Evolutionary conservation across 1,139 yeast genomes (phyloP).

Genomic region (Hyphopichia fennica): DNA sequence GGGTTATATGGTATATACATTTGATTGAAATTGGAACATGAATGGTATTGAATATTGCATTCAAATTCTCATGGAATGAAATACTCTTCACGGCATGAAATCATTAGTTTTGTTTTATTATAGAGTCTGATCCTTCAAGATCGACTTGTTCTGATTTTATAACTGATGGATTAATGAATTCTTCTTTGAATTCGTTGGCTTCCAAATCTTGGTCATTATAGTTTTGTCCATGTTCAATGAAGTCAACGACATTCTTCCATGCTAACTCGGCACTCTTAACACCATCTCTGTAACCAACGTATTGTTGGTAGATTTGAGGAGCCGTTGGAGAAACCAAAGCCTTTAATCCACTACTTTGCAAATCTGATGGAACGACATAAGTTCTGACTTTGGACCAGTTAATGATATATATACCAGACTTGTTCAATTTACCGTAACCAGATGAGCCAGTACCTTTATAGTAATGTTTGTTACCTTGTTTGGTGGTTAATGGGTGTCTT

Average conservation of each 20-base stretch:
- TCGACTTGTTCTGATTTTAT: constrained; percentile 6
- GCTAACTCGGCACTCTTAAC: constrained; percentile 75
- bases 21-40: too few relatives aligned
- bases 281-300: constrained; percentile 68
- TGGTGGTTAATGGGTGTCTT: constrained; percentile 83
- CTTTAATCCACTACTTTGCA: constrained; percentile 48
- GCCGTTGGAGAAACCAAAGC: constrained; percentile 73
- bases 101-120: background rate
- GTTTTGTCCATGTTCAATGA: constrained; percentile 67
- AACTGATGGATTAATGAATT: constrained; percentile 32
- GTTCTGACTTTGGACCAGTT: constrained; percentile 89
- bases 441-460: constrained; percentile 96
- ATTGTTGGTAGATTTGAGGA: constrained; percentile 69
- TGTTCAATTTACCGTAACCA: constrained; percentile 83
- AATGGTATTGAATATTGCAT: too few relatives aligned
- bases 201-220: constrained; percentile 42
- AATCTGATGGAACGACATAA: constrained; percentile 73
- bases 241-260: constrained; percentile 70
- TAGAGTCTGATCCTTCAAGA: background rate
- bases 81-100: too few relatives aligned
- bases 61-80: too few relatives aligned
- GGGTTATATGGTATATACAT: too few relatives aligned
- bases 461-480: constrained; percentile 90
- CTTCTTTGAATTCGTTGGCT: constrained; percentile 43
- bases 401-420: constrained; percentile 70